Conservation (phyloP, 768 basidiomycete genomes). For the Collybiopsis luxurians region DNA sequence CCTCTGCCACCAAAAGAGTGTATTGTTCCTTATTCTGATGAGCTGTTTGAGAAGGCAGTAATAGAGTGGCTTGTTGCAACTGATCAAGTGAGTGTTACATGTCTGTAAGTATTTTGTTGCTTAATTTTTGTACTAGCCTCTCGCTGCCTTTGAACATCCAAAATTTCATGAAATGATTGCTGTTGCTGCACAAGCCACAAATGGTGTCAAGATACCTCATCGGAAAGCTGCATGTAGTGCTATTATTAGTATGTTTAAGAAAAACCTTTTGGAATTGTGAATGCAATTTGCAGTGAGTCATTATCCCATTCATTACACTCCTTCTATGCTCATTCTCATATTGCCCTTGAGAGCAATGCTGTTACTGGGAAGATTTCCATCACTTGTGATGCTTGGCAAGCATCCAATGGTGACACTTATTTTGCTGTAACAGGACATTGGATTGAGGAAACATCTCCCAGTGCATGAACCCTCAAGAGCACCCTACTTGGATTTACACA, state of each 20-base stretch:
- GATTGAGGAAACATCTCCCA: constrained; percentile 26
- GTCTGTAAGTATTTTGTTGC: not conserved
- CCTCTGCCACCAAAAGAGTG: constrained; percentile 13
- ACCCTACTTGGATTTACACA: constrained; percentile 32
- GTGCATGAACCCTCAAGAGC: constrained; percentile 25
- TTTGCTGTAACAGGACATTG: constrained; percentile 37
- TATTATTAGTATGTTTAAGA: constrained; percentile 22
- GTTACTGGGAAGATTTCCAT: constrained; percentile 24
- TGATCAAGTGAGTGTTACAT: constrained; percentile 31
- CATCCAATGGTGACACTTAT: constrained; percentile 32
- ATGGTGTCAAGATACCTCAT: constrained; percentile 21
- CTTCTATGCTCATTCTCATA: not conserved
- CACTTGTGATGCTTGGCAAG: constrained; percentile 41
- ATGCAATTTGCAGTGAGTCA: constrained; percentile 18
- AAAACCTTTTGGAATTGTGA: constrained; percentile 13
- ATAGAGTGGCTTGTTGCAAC: constrained; percentile 37
- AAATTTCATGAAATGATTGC: constrained; percentile 22
- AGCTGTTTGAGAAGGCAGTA: constrained; percentile 24
- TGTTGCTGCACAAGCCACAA: constrained; percentile 21
- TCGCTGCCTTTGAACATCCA: constrained; percentile 22
- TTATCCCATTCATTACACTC: not conserved
- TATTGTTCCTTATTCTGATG: constrained; percentile 26
- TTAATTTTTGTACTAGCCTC: constrained; percentile 17
- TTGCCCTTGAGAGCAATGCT: constrained; percentile 9
- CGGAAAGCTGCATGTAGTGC: constrained; percentile 13